Evolutionary conservation across 345 rosid genomes (phyloP).

Genomic region (Bruguiera sexangula): DNA sequence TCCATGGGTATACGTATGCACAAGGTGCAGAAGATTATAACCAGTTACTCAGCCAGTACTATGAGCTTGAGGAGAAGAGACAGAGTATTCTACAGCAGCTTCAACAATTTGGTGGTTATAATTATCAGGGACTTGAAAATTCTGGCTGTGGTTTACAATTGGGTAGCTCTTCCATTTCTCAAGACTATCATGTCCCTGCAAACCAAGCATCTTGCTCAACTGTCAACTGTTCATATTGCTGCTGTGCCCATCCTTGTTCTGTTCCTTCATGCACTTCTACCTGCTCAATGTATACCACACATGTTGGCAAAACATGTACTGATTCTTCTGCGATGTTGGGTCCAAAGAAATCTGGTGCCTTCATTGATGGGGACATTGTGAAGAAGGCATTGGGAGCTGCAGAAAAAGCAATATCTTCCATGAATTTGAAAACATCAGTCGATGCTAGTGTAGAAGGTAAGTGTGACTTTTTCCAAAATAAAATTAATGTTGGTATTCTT

Average conservation of each 20-base stretch:
- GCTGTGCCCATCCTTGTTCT: slow-evolving; percentile 31
- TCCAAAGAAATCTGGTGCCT: slow-evolving; percentile 15
- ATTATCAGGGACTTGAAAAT: slow-evolving; percentile 39
- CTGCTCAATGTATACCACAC: slow-evolving; percentile 29
- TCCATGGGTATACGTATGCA: slow-evolving; percentile 13
- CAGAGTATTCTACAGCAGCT: slow-evolving; percentile 46
- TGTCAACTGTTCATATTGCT: slow-evolving; percentile 36
- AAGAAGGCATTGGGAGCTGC: slow-evolving; percentile 55
- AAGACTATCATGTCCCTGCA: slow-evolving; percentile 25
- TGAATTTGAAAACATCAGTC: slow-evolving; percentile 19
- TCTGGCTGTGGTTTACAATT: slow-evolving; percentile 29
- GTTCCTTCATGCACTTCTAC: slow-evolving; percentile 34
- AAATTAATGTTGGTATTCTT: too few relatives aligned
- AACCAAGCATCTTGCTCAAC: slow-evolving; percentile 27
- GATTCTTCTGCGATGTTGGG: slow-evolving; percentile 11
- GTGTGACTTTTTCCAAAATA: not conserved
- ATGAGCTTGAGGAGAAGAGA: slow-evolving; percentile 60
- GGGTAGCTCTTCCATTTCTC: slow-evolving; percentile 26
- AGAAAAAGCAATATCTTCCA: slow-evolving; percentile 49
- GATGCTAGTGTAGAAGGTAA: slow-evolving; percentile 32
- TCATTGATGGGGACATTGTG: slow-evolving; percentile 27
- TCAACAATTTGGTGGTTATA: slow-evolving; percentile 38
- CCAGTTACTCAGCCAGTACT: slow-evolving; percentile 47
- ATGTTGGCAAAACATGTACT: slow-evolving; percentile 13
- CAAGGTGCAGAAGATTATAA: slow-evolving; percentile 42